These are phyloP conservation scores for Senna tora DNA, from an alignment of 306 rosid species.

Conservation along the genomic window DNA sequence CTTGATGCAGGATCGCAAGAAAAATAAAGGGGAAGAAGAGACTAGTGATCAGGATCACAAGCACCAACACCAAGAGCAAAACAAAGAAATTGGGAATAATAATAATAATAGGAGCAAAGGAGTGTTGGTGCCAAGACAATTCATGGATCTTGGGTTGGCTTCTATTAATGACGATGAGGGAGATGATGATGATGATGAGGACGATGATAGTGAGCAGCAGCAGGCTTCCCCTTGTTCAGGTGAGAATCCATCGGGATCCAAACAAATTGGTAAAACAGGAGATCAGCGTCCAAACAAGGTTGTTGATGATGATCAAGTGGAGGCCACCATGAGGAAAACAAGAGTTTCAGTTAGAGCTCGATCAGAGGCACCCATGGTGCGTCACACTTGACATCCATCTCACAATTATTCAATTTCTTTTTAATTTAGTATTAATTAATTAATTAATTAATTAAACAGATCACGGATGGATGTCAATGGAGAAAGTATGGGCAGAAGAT, in stretches of 20 bases:
- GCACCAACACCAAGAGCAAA: slow-evolving; percentile 17
- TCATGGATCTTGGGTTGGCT: slow-evolving; percentile 74
- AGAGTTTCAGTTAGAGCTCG: slow-evolving; percentile 83
- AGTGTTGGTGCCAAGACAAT: slow-evolving; percentile 57
- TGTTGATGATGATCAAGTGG: slow-evolving; percentile 73
- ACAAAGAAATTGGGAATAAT: slow-evolving; percentile 34
- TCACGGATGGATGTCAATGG: slow-evolving; percentile 95
- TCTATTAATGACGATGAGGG: slow-evolving; percentile 24
- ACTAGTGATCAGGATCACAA: too few species aligned
- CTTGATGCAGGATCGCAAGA: slow-evolving; percentile 37
- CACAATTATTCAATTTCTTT: neutral
- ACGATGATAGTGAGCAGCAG: slow-evolving; percentile 38
- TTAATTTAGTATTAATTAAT: neutral
- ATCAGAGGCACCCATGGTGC: slow-evolving; percentile 77
- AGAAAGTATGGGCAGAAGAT: slow-evolving; percentile 93
- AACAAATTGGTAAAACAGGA: too few species aligned
- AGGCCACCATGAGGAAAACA: slow-evolving; percentile 80
- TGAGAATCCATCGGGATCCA: too few species aligned
- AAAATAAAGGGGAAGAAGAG: slow-evolving; percentile 41
- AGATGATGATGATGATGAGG: slow-evolving; percentile 33
- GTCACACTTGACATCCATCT: neutral
- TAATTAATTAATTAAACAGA: slow-evolving; percentile 42
- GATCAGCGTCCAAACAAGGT: slow-evolving; percentile 39
- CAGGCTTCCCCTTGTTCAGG: slow-evolving; percentile 53
- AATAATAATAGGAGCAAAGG: too few species aligned